Evolutionary conservation across 1,139 yeast genomes (phyloP).

Genomic region (Diutina rugosa): DNA sequence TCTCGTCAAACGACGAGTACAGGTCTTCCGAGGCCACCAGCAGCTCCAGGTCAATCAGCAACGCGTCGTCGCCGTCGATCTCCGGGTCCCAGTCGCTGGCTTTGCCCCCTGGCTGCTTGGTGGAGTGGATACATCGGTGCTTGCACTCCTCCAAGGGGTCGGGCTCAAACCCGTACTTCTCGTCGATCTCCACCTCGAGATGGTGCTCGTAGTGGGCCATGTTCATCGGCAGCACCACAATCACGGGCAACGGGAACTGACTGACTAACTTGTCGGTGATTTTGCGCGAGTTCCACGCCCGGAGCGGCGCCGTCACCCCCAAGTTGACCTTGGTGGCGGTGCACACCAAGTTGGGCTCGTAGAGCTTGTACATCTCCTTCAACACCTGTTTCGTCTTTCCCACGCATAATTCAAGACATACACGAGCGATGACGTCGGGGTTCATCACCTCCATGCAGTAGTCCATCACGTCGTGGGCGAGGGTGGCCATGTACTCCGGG

Average conservation of each 20-base stretch:
- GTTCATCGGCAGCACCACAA: constrained; percentile 55
- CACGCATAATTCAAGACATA: constrained; percentile 51
- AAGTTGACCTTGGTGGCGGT: constrained; percentile 42
- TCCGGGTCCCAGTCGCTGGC: constrained; percentile 2
- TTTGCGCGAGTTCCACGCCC: constrained; percentile 49
- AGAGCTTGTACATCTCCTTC: constrained; percentile 47
- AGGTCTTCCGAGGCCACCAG: constrained; percentile 16
- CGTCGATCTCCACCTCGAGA: constrained; percentile 8
- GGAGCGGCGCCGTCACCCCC: constrained; percentile 34
- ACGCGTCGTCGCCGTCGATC: constrained; percentile 11
- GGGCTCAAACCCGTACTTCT: not conserved
- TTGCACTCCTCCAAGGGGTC: not conserved
- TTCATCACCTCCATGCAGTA: constrained; percentile 36
- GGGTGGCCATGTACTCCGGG: constrained; percentile 21
- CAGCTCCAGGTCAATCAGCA: constrained; percentile 10
- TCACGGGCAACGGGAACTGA: constrained; percentile 54
- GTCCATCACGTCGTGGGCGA: constrained; percentile 29
- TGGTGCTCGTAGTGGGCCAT: constrained; percentile 24
- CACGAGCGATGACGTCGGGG: constrained; percentile 36
- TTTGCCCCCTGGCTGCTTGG: not conserved
- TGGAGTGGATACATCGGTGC: not conserved
- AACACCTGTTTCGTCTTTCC: constrained; percentile 46
- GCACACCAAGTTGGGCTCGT: constrained; percentile 54
- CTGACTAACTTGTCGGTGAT: constrained; percentile 52
- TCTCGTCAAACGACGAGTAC: constrained; percentile 28